Percentiles rank a stretch among this genome's conserved stretches.
These are phyloP conservation scores for Castanopsis chinensis DNA, from an alignment of 306 rosid genomes.

Conservation along the genomic window DNA sequence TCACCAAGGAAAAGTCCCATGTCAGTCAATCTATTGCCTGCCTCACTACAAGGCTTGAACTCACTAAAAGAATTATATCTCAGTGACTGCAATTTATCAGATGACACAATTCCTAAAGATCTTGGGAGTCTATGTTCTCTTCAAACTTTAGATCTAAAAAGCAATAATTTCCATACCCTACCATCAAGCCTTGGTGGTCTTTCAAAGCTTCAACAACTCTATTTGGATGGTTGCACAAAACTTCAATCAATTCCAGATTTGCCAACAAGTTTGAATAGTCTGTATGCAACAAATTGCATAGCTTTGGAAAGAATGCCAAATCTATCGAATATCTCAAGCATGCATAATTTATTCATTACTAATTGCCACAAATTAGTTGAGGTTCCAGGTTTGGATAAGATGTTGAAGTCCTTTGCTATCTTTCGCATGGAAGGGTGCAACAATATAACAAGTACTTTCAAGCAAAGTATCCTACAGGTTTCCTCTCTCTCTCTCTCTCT, in stretches of 20 bases:
- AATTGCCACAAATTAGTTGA: slow-evolving; percentile 14
- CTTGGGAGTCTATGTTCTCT: slow-evolving; percentile 1
- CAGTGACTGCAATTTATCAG: slow-evolving; percentile 6
- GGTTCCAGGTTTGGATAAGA: slow-evolving; percentile 22
- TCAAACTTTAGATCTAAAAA: background rate
- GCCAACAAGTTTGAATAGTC: too few relatives aligned
- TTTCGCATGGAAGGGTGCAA: slow-evolving; percentile 20
- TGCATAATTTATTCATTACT: background rate
- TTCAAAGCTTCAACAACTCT: background rate
- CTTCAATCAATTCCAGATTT: background rate
- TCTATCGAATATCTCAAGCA: background rate
- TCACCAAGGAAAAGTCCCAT: slow-evolving; percentile 22
- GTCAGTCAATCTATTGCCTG: background rate
- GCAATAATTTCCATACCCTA: too few relatives aligned
- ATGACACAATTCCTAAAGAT: slow-evolving; percentile 7
- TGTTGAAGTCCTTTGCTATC: background rate
- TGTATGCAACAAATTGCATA: background rate
- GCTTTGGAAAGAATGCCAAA: slow-evolving; percentile 14
- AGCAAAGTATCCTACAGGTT: slow-evolving; percentile 24
- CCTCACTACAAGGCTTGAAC: slow-evolving; percentile 23
- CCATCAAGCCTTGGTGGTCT: too few relatives aligned
- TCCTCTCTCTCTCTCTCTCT: background rate
- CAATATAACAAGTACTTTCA: slow-evolving; percentile 7
- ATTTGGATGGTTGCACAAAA: background rate
- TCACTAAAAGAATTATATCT: background rate